Conservation (phyloP, 371 early-diverging fungal species). For the Mortierella sp. region DNA sequence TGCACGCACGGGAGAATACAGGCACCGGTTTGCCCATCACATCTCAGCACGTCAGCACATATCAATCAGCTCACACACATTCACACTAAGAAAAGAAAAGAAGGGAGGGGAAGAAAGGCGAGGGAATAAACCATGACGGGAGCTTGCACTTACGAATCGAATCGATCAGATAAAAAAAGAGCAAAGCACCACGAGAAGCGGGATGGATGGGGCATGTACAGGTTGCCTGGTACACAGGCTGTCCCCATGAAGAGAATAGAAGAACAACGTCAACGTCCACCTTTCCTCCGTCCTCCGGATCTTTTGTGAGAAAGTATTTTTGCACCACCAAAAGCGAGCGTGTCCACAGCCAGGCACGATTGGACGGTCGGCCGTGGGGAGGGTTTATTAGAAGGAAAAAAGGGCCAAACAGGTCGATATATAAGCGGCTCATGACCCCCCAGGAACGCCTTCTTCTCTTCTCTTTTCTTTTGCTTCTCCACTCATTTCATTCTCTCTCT, state of each 20-base stretch:
- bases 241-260: background rate
- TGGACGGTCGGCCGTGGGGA: background rate
- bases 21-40: background rate
- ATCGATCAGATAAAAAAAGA: conserved; percentile 16
- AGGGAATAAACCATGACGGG: background rate
- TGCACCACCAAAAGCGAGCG: background rate
- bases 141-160: background rate
- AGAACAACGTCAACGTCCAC: background rate
- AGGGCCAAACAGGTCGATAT: background rate
- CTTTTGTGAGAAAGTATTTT: background rate
- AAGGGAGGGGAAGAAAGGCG: background rate
- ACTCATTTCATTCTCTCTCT: conserved; percentile 2
- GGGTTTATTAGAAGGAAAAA: background rate
- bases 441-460: background rate
- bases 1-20: background rate
- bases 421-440: background rate
- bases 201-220: background rate
- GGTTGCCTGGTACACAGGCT: background rate
- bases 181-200: background rate
- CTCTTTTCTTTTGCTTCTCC: background rate
- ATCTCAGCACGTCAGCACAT: background rate
- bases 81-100: background rate
- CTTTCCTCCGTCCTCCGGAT: background rate
- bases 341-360: background rate
- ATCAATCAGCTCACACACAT: conserved; percentile 1